phyloP scores from a whole-genome alignment of 441 rosid species.

The Populus trichocarpa region DNA sequence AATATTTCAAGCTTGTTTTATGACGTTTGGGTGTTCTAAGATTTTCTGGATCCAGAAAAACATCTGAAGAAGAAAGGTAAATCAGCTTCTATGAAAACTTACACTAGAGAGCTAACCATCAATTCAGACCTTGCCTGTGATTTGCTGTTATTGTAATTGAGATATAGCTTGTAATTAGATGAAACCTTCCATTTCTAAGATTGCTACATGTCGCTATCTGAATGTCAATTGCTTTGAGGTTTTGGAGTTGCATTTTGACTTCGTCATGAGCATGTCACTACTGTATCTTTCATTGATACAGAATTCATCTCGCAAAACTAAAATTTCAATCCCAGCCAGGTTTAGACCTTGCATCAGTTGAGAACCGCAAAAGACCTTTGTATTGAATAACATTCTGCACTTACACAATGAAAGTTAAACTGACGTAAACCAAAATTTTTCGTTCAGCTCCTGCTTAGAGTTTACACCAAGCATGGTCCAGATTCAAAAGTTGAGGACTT shows the following conservation, averaged over 20 bases:
- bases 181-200: conserved; percentile 22
- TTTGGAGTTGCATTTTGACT: conserved; percentile 11
- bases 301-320: neutral
- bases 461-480: neutral
- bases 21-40: conserved; percentile 29
- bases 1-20: conserved; percentile 27
- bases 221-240: conserved; percentile 27
- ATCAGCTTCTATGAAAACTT: conserved; percentile 22
- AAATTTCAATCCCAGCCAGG: neutral
- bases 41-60: conserved; percentile 23
- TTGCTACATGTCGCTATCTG: conserved; percentile 28
- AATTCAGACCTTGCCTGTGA: conserved; percentile 20
- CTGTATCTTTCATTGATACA: neutral
- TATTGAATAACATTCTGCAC: neutral
- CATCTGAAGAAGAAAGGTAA: conserved; percentile 18
- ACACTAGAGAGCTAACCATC: conserved; percentile 41
- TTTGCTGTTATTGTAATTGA: conserved; percentile 30
- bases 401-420: neutral
- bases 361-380: neutral
- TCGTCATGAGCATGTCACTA: neutral
- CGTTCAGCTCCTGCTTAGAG: neutral
- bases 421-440: neutral
- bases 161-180: conserved; percentile 36
- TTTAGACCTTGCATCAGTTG: neutral
- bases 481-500: neutral